Evolutionary conservation across 805 yeast genomes (phyloP).

Genomic region (Kuraishia ogatae): DNA sequence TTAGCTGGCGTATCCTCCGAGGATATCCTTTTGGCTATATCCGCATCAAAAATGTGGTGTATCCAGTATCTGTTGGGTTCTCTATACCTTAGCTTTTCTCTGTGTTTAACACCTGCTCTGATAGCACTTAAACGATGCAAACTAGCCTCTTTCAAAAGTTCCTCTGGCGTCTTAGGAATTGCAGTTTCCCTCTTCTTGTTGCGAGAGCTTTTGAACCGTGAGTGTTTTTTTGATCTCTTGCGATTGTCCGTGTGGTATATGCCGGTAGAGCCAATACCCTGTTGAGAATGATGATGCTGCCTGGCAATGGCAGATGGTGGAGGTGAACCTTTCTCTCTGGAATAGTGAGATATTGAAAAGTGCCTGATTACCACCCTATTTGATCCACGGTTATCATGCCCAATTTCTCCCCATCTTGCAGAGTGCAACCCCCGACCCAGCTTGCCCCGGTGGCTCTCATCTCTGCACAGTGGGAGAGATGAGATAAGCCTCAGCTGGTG

Average conservation of each 20-base stretch:
- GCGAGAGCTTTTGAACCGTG: not conserved
- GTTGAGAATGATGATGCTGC: not conserved
- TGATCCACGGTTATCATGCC: no score
- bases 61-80: conserved; percentile 24
- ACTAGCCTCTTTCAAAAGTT: conserved; percentile 16
- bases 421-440: not conserved
- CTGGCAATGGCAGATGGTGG: not conserved
- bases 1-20: not conserved
- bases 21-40: not conserved
- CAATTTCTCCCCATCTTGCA: not conserved
- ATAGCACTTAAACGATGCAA: conserved; percentile 19
- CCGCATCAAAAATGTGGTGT: not conserved
- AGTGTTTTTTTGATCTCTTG: not conserved
- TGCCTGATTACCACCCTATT: not conserved
- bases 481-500: not conserved
- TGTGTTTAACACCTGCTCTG: conserved; percentile 10
- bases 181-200: not conserved
- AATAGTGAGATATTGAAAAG: not conserved
- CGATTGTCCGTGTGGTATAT: not conserved
- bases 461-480: not conserved
- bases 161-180: conserved; percentile 18
- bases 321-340: not conserved
- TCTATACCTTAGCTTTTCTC: conserved; percentile 15
- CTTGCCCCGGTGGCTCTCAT: not conserved
- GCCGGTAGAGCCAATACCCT: not conserved